Base-by-base conservation (phyloP, 2,329 filamentous ascomycete species). In the Neurospora crassa region DNA sequence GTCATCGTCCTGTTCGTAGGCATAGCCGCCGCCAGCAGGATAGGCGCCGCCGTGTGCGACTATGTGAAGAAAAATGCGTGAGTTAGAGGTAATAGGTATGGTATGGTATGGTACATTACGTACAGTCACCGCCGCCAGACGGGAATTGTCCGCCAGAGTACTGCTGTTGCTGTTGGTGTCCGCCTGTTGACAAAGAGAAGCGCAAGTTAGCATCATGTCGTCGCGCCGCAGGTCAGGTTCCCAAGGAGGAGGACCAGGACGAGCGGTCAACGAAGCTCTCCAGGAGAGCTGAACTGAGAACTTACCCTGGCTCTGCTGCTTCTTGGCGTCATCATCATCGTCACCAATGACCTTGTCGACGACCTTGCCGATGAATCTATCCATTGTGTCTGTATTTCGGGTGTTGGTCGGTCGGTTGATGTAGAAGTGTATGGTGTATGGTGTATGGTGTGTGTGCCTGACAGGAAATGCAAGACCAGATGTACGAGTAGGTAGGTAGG, bases 1-100 rank as follows among this genome's bases (percentile, higher is more conserved):
- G 76, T 87, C 84, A 71, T 86, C 82, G 75, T 83, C 79, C 71
- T 80, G 78, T 75, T 80, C 80, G 53, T 79, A 73, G 70, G 82
- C 78, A 68, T 79, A 80, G 43, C 79, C 79, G 43, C 79, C 80
- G 29, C 72, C 73, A 5, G 76, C 75, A 40, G 77, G 75, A 71
- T 78, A 78, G 70, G 73, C 75, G 70, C 78, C 78, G 71, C 79
- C 78, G 59, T 77, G 76, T 67, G 80, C 75, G 67, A 79, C 80
- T 82, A 53, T n/a, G 29, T 8, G 45, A n/a, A 16, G 34, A n/a
- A 40, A 14, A 18, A 53, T 53, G 67, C 20, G 11, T 14, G 14
- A 8, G 59, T 72, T 67, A 72, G 5, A 29, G 34, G 29, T 37
- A 67, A 5, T 40, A 11, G 37, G 37, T 40, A 40, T 10, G 10